Percentiles rank a stretch among this genome's conserved stretches.
Conservation (phyloP, 2,329 filamentous ascomycete genomes). For the Fusarium compactum region DNA sequence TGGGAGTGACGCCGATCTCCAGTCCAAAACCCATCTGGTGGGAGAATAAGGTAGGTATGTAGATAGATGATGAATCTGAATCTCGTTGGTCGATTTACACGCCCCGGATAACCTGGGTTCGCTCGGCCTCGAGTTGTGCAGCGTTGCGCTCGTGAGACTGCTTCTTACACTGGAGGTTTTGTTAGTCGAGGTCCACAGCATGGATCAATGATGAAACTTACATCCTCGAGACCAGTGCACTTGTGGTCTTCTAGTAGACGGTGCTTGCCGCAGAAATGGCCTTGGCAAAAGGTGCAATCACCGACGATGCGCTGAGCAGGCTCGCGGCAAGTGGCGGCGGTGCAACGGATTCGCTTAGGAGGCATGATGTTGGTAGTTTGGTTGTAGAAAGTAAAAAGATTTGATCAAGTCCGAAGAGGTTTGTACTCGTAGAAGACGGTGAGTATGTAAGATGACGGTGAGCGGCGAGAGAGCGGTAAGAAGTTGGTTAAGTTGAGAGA, state of each 20-base stretch:
- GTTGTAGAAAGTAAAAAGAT: constrained; percentile 3
- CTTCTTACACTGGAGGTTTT: constrained; percentile 81
- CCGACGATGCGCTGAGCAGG: constrained; percentile 92
- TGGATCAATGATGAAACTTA: constrained; percentile 57
- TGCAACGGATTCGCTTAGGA: constrained; percentile 85
- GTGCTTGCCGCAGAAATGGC: constrained; percentile 96
- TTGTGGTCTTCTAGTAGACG: constrained; percentile 93
- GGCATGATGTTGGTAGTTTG: constrained; percentile 62
- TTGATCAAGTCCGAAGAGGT: constrained; percentile 8
- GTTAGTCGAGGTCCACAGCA: constrained; percentile 8
- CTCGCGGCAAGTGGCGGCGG: constrained; percentile 88
- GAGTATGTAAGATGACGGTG: constrained; percentile 20
- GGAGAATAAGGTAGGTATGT: neutral
- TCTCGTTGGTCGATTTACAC: constrained; percentile 65
- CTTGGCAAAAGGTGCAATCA: constrained; percentile 94
- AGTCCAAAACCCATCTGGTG: constrained; percentile 8
- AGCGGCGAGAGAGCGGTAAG: constrained; percentile 20
- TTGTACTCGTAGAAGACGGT: constrained; percentile 31
- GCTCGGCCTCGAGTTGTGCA: constrained; percentile 89
- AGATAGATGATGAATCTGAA: neutral
- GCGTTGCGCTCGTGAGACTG: constrained; percentile 95
- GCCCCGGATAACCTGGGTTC: constrained; percentile 93
- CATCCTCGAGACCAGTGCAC: constrained; percentile 91
- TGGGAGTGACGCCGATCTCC: constrained; percentile 40
- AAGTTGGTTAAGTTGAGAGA: constrained; percentile 3